Percentiles rank a stretch among this genome's conserved stretches.
These are phyloP conservation scores for Kurtzmaniella quercitrusa DNA, from an alignment of 1,139 yeast genomes.

Conservation along the genomic window DNA sequence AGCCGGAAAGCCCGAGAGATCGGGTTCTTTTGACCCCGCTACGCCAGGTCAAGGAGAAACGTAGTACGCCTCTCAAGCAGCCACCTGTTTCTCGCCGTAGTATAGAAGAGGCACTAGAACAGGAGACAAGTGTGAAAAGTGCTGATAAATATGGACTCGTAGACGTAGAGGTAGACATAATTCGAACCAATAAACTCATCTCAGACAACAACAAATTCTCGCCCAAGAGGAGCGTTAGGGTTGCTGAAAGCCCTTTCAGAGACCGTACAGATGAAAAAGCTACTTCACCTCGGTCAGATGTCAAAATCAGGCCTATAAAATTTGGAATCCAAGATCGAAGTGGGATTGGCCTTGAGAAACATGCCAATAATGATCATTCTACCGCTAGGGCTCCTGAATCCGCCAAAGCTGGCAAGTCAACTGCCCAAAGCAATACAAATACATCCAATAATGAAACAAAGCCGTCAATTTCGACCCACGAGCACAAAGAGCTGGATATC, in stretches of 20 bases:
- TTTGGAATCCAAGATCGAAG: background rate
- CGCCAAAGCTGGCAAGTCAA: background rate
- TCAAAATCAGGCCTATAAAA: constrained; percentile 11
- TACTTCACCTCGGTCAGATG: constrained; percentile 12
- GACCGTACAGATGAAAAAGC: constrained; percentile 5
- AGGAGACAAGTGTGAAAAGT: constrained; percentile 4
- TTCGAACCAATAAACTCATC: constrained; percentile 16
- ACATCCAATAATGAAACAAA: background rate
- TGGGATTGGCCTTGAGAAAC: background rate
- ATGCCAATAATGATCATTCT: background rate
- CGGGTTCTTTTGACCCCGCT: constrained; percentile 1
- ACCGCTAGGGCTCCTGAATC: too few relatives aligned
- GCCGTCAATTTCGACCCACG: constrained; percentile 18
- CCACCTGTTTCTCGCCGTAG: constrained; percentile 8
- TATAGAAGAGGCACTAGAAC: background rate
- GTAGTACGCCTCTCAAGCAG: constrained; percentile 16
- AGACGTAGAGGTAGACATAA: constrained; percentile 14
- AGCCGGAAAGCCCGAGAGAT: background rate
- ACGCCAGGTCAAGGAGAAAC: constrained; percentile 4
- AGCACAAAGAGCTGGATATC: background rate
- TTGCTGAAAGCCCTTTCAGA: background rate
- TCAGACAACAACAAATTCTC: constrained; percentile 20
- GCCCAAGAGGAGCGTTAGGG: constrained; percentile 10
- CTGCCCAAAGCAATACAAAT: background rate
- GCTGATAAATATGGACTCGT: background rate